A percentile compares a stretch with the other conserved stretches of the same genome.
Evolutionary conservation across 352 stramenopile genomes (phyloP).

Genomic region (Lagenidium sp.): DNA sequence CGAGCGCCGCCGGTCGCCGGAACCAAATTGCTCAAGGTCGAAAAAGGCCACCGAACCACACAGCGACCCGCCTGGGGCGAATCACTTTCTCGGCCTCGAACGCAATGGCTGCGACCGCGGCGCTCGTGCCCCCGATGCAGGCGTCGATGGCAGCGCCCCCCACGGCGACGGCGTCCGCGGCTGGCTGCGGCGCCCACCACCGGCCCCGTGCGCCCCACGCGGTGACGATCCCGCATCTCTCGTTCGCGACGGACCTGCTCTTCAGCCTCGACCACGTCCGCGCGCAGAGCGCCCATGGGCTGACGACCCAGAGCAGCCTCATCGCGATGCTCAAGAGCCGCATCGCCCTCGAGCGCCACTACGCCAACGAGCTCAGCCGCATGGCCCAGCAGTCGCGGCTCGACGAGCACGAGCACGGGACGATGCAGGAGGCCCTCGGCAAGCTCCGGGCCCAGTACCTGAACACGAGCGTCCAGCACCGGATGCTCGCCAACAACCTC

Average conservation of each 20-base stretch:
- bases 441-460: slow-evolving; percentile 65
- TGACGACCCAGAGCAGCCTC: slow-evolving; percentile 47
- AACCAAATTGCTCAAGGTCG: too few species aligned
- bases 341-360: slow-evolving; percentile 61
- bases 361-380: slow-evolving; percentile 52
- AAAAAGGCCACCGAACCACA: too few species aligned
- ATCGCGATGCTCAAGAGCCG: slow-evolving; percentile 61
- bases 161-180: background rate
- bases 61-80: too few species aligned
- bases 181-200: too few species aligned
- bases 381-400: slow-evolving; percentile 53
- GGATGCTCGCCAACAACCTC: slow-evolving; percentile 52
- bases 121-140: too few species aligned
- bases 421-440: slow-evolving; percentile 43
- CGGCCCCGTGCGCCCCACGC: too few species aligned
- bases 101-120: too few species aligned
- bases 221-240: slow-evolving; percentile 25
- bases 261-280: slow-evolving; percentile 71
- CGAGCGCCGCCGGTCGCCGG: too few species aligned
- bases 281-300: slow-evolving; percentile 24
- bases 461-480: slow-evolving; percentile 79
- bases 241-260: slow-evolving; percentile 69
- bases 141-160: background rate
- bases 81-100: too few species aligned
- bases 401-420: slow-evolving; percentile 43